Conservation (phyloP, 31 red algal genomes). For the Endocladia muricata region DNA sequence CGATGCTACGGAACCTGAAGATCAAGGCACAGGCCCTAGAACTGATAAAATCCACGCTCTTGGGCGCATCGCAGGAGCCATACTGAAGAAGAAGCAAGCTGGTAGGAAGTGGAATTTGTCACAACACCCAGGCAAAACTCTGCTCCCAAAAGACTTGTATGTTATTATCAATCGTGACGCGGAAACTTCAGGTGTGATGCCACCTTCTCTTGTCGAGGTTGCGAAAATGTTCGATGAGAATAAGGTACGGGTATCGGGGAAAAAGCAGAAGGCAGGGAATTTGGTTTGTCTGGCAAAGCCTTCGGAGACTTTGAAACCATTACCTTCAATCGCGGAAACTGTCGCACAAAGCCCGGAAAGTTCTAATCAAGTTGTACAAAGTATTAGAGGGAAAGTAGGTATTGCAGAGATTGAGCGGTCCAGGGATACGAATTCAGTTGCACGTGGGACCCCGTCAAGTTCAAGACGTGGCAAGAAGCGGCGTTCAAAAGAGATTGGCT, state of each 20-base stretch:
- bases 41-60: constrained; percentile 28
- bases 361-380: too few species aligned
- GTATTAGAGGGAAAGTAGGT: too few species aligned
- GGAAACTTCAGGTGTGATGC: constrained; percentile 21
- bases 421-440: too few species aligned
- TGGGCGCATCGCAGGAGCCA: constrained; percentile 40
- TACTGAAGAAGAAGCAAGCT: constrained; percentile 58
- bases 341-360: too few species aligned
- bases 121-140: constrained; percentile 22
- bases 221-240: constrained; percentile 23
- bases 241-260: constrained; percentile 12
- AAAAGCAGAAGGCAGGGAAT: not conserved
- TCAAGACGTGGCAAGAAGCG: too few species aligned
- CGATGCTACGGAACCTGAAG: constrained; percentile 36
- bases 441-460: too few species aligned
- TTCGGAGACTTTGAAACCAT: not conserved
- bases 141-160: constrained; percentile 53
- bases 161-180: constrained; percentile 8
- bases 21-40: not conserved
- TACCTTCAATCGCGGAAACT: too few species aligned
- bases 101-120: constrained; percentile 59
- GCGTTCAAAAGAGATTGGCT: too few species aligned
- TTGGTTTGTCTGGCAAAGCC: not conserved
- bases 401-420: too few species aligned
- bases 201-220: constrained; percentile 47